Conservation (phyloP, 345 rosid species). For the Citrus sp. region DNA sequence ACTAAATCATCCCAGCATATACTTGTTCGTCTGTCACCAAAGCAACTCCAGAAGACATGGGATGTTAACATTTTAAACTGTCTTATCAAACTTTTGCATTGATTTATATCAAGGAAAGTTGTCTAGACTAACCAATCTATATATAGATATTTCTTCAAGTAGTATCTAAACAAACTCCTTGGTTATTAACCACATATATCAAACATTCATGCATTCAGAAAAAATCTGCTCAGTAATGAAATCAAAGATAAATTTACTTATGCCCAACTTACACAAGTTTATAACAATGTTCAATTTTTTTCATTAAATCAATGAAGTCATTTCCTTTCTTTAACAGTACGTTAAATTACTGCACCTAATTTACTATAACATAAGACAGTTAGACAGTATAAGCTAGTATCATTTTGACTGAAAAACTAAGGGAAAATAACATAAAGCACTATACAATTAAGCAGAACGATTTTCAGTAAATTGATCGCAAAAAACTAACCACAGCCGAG, state of each 20-base stretch:
- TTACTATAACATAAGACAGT: neutral
- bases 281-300: neutral
- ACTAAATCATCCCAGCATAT: neutral
- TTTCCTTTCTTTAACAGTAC: neutral
- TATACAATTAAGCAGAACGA: neutral
- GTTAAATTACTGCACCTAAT: neutral
- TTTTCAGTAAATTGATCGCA: neutral
- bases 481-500: slow-evolving; percentile 73
- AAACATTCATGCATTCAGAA: neutral
- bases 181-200: neutral
- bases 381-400: neutral
- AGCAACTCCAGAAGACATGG: neutral
- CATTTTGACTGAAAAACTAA: neutral
- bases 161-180: neutral
- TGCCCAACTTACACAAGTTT: neutral
- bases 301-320: neutral
- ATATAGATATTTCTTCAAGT: neutral
- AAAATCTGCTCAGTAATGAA: neutral
- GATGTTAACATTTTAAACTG: neutral
- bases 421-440: neutral
- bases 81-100: neutral
- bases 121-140: neutral
- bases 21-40: neutral
- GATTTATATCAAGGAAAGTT: neutral
- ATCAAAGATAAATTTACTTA: neutral